Base-by-base conservation (phyloP, 345 rosid genomes). In the Psidium guajava region DNA sequence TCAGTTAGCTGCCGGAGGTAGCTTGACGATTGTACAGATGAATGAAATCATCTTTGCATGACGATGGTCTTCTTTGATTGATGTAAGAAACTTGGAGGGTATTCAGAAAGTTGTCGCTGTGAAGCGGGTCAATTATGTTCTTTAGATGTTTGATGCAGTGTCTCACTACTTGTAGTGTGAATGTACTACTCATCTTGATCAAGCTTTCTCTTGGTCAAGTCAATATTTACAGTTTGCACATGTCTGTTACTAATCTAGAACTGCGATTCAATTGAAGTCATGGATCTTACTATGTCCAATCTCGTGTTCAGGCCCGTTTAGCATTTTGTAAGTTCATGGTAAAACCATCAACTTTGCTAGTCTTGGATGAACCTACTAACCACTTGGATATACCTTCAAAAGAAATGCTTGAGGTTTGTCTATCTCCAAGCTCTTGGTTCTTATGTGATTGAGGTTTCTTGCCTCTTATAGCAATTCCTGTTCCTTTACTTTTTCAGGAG, bases 291-390 rank as follows among this genome's bases (percentile, higher is more conserved):
- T 8, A 21, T 42, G 47, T 49, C 22, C 36, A 15, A 75, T 69
- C 13, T 49, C 84, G 82, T 86, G 88, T 61, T 55, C 89, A 96
- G 98, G 99, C 98, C 40, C 97, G 99, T 36, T 95, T 97, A 85
- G 98, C 99, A 58, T 97, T 97, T 87, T 97, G 98, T 89, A 95
- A 94, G 85, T 97, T 97, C 90, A 97, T 97, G 99, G 98, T 97
- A 51, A 95, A 90, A 80, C 99, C 98, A 7, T 95, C 98, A 3
- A 95, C 97, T 50, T 85, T 97, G 69, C 93, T 97, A 6, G 93
- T 97, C 86, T 83, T 97, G 90, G 98, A 97, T 52, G 98, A 97
- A 89, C 98, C 99, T 11, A 97, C 99, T 54, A 97, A 97, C 91
- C 99, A 95, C 88, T 89, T 97, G 86, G 99, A 95, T 91, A 97